phyloP scores from a whole-genome alignment of 2,329 filamentous ascomycete species.

The Clarireedia monteithiana region DNA sequence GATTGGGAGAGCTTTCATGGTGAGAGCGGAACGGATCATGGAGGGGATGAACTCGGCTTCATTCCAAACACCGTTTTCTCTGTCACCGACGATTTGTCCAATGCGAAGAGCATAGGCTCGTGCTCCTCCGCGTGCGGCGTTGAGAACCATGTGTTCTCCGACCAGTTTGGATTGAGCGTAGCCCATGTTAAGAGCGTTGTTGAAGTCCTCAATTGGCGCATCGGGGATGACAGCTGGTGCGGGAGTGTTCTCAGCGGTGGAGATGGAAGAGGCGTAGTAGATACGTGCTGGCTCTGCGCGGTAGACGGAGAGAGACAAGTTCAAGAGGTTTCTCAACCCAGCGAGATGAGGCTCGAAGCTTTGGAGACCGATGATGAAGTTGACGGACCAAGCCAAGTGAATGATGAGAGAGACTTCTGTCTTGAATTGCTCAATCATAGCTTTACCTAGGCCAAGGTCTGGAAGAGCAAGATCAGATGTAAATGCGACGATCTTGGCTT shows the following conservation, averaged over 20 bases:
- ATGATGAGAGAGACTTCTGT: slow-evolving; percentile 28
- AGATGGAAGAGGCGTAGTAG: slow-evolving; percentile 34
- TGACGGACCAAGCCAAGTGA: slow-evolving; percentile 10
- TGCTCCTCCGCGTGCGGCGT: slow-evolving; percentile 29
- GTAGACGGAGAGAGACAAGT: slow-evolving; percentile 15
- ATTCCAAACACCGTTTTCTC: slow-evolving; percentile 39
- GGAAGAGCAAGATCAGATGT: slow-evolving; percentile 1
- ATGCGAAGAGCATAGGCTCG: slow-evolving; percentile 35
- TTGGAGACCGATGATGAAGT: slow-evolving; percentile 6
- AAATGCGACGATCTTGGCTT: slow-evolving; percentile 5
- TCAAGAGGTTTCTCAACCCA: slow-evolving; percentile 8
- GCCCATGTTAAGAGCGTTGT: slow-evolving; percentile 38
- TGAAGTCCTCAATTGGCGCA: slow-evolving; percentile 18
- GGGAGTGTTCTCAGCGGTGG: slow-evolving; percentile 27
- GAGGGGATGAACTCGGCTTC: slow-evolving; percentile 43
- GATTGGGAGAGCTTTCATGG: slow-evolving; percentile 37
- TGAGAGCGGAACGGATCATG: slow-evolving; percentile 39
- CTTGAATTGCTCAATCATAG: slow-evolving; percentile 23
- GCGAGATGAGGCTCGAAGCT: slow-evolving; percentile 25
- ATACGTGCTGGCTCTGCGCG: slow-evolving; percentile 26
- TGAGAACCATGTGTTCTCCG: slow-evolving; percentile 37
- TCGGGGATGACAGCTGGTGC: slow-evolving; percentile 30
- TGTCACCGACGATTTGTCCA: slow-evolving; percentile 44
- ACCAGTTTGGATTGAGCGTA: slow-evolving; percentile 43
- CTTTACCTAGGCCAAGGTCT: slow-evolving; percentile 12